Percentiles rank a stretch among this genome's conserved stretches.
Evolutionary conservation across 2,329 filamentous ascomycete genomes (phyloP).

Genomic region (Trichoderma harzianum): DNA sequence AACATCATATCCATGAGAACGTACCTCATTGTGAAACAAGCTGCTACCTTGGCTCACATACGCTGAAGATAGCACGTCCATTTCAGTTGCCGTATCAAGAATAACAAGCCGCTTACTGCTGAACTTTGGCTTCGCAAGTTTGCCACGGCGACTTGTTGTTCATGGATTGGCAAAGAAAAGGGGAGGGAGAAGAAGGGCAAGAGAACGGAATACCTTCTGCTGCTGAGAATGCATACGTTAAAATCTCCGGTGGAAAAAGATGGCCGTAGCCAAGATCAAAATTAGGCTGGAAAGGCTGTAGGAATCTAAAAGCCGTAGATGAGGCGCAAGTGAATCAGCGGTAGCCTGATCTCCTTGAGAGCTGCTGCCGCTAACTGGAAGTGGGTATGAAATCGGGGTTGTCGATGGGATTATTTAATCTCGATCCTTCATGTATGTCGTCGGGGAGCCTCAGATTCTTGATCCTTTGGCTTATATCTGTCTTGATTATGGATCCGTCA

Average conservation of each 20-base stretch:
- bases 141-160: not conserved
- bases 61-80: not conserved
- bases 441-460: not conserved
- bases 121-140: not conserved
- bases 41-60: not conserved
- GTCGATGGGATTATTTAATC: not conserved
- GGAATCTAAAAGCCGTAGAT: not conserved
- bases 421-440: conserved; percentile 11
- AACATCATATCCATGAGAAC: not conserved
- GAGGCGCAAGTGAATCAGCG: not conserved
- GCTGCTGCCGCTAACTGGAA: not conserved
- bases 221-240: conserved; percentile 34
- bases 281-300: not conserved
- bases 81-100: not conserved
- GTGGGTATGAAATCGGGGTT: not conserved
- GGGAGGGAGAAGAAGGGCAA: not conserved
- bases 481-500: not conserved
- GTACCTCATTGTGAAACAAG: conserved; percentile 1
- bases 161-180: not conserved
- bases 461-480: not conserved
- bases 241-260: conserved; percentile 15
- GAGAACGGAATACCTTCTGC: conserved; percentile 27
- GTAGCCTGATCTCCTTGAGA: not conserved
- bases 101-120: not conserved
- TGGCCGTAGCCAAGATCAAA: not conserved